Evolutionary conservation across 345 rosid genomes (phyloP), one percentile per base, ranked within the genome.

Genomic region (Xanthoceras sorbifolium): DNA sequence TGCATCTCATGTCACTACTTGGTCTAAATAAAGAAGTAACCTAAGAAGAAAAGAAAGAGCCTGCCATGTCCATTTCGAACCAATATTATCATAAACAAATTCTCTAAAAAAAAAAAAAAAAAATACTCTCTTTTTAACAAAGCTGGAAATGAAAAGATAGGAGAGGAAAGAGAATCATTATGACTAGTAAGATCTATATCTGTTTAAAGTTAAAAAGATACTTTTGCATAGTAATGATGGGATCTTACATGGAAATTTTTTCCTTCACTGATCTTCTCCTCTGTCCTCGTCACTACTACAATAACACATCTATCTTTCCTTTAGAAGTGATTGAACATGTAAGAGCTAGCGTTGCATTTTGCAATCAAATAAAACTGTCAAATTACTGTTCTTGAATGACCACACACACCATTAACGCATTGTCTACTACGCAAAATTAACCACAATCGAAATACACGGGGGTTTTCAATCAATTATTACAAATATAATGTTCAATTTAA

Each of bases 291-390:
- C 34, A 42, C 52, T 61, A 23, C 73, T 22, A 26, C 74, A 82
- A n/a, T n/a, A 82, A 77, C 9, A 60, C 29, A 18, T 50, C 44
- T 63, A 65, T 63, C 74, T 57, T 57, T 61, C 61, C 42, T 31
- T 11, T 22, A 36, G 75, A 80, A 63, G 64, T 72, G 82, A 82
- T 79, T 57, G 36, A 71, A 76, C 81, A 18, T 17, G 55, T 50
- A 67, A 32, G 20, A 46, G 14, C 4, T 68, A 22, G 22, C 66
- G 36, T 38, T 38, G 1, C n/a, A n/a, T n/a, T n/a, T n/a, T n/a
- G 17, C 85, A 80, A 77, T 75, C 78, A 68, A 52, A 32, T n/a
- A 38, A 1, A 64, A 71, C 34, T 70, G 79, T 36, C 25, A 46
- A 23, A 23, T 6, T 52, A n/a, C 55, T 26, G 32, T 54, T 63